A percentile compares a stretch with the other conserved stretches of the same genome.
Conservation (phyloP, 805 yeast genomes). For the Kazachstania psychrophila region DNA sequence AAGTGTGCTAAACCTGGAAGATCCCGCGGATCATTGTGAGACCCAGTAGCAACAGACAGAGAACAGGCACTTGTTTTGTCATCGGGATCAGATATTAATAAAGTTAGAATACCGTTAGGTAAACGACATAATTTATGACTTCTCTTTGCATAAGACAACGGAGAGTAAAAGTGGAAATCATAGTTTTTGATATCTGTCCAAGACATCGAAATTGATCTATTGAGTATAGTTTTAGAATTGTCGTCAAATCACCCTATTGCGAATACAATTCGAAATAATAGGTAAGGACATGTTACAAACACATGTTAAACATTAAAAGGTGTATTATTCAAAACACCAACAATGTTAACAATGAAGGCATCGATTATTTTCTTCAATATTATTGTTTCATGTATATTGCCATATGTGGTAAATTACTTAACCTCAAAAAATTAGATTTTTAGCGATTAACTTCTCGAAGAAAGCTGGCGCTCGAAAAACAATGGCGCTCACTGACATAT, state of each 20-base stretch:
- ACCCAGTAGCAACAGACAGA: constrained; percentile 69
- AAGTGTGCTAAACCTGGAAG: constrained; percentile 82
- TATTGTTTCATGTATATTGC: not conserved
- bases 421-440: constrained; percentile 1
- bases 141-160: constrained; percentile 33
- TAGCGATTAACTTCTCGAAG: no score
- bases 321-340: no score
- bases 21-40: constrained; percentile 63
- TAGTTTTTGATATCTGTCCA: constrained; percentile 14
- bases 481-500: no score
- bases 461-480: no score
- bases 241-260: not conserved
- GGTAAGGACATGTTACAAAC: no score
- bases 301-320: no score
- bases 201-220: constrained; percentile 10
- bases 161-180: constrained; percentile 25
- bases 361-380: no score
- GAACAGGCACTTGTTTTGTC: constrained; percentile 60
- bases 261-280: no score
- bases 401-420: not conserved
- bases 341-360: no score
- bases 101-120: constrained; percentile 57
- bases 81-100: constrained; percentile 69
- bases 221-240: not conserved
- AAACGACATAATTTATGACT: constrained; percentile 41